Evolutionary conservation across 352 stramenopile genomes (phyloP).

Genomic region (Phytophthora crassamura): DNA sequence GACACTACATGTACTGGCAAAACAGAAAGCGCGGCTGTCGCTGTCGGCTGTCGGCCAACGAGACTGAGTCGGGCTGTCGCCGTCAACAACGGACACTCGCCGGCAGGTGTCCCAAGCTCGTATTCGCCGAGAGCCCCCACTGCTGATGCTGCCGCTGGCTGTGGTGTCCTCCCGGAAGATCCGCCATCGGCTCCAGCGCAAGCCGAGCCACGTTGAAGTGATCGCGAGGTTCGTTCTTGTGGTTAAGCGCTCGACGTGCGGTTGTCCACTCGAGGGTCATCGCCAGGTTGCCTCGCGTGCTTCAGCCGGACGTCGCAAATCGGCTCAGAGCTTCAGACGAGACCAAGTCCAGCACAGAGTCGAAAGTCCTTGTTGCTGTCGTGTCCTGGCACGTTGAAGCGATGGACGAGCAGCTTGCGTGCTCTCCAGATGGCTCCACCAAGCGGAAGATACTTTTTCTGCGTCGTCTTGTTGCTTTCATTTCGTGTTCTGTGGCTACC

Average conservation of each 20-base stretch:
- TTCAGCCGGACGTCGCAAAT: conserved; percentile 7
- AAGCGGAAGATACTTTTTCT: conserved; percentile 16
- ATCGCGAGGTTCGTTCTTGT: background rate
- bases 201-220: background rate
- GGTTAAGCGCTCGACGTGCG: background rate
- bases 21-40: no score
- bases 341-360: no score
- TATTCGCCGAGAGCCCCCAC: no score
- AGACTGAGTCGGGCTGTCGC: no score
- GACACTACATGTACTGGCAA: no score
- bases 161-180: no score
- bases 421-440: background rate
- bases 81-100: no score
- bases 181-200: background rate
- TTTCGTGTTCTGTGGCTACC: background rate
- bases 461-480: conserved; percentile 5
- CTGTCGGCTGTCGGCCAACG: no score
- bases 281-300: background rate
- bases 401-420: conserved; percentile 7
- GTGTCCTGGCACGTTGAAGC: background rate
- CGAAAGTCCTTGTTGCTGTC: conserved; percentile 14
- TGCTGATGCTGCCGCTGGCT: no score
- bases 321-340: conserved; percentile 3
- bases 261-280: background rate
- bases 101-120: no score